phyloP scores from a whole-genome alignment of 2,329 filamentous ascomycete species.

The Didymellaceae sp. region DNA sequence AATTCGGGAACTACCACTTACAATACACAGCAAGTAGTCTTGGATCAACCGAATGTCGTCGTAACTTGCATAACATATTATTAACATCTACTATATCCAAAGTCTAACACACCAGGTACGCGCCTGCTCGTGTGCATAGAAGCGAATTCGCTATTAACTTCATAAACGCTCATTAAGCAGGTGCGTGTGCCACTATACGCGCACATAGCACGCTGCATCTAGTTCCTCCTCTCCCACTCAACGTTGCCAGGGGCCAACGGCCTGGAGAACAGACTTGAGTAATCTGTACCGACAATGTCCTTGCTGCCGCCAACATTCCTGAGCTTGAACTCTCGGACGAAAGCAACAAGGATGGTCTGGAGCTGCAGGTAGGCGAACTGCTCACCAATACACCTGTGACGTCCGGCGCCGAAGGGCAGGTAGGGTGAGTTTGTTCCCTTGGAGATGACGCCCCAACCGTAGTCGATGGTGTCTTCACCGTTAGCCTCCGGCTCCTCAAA shows the following conservation, averaged over 20 bases:
- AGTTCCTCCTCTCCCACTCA: conserved; percentile 72
- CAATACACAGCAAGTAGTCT: neutral
- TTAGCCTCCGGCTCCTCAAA: conserved; percentile 52
- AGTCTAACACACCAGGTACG: conserved; percentile 15
- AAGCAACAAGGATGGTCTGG: conserved; percentile 78
- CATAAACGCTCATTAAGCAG: conserved; percentile 24
- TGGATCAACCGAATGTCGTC: neutral
- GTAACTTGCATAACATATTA: conserved; percentile 9
- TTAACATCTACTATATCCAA: conserved; percentile 14
- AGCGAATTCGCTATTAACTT: conserved; percentile 23
- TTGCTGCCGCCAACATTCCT: conserved; percentile 74
- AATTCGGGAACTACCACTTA: neutral
- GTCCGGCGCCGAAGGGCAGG: conserved; percentile 89
- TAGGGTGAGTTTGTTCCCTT: conserved; percentile 91
- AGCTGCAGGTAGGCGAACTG: conserved; percentile 95
- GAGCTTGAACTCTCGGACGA: conserved; percentile 82
- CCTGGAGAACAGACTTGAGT: conserved; percentile 58
- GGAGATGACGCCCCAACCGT: conserved; percentile 90
- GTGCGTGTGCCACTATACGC: neutral
- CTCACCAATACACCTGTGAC: conserved; percentile 95
- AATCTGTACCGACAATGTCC: conserved; percentile 72
- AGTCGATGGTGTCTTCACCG: conserved; percentile 79
- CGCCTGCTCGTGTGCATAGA: conserved; percentile 14
- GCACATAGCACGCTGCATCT: conserved; percentile 37
- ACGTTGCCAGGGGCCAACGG: conserved; percentile 61